Base-by-base conservation (phyloP, 2,329 filamentous ascomycete species). In the Orbilia brochopaga region DNA sequence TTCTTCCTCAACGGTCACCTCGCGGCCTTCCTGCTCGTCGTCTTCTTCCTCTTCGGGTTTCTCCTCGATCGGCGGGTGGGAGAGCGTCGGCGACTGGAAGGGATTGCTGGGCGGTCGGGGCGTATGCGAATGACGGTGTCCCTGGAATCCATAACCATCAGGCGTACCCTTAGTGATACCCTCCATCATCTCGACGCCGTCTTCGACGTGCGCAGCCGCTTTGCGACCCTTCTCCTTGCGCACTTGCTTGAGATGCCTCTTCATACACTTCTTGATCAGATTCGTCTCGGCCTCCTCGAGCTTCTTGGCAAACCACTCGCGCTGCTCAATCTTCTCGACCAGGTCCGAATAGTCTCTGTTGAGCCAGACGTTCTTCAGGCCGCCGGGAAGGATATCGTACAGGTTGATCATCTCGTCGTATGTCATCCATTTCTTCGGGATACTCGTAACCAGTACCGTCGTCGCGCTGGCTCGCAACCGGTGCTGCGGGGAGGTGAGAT, bases 351-450 rank as follows among this genome's bases (percentile, higher is more conserved):
- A 88, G 78, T 99, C 90, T 73, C 93, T 86, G 69, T 97, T 99
- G 76, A 99, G 88, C 92, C 93, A 99, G 52, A 99, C 90, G 75
- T 97, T 97, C 69, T 91, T 87, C 77, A 99, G 89, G 30, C 94
- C 94, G 19, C 94, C 94, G 0, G 94, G 94, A 76, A 97, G 97
- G 0, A 97, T 92, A 78, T 99, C 94, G 77, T 95, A 99, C 0
- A 99, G 83, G 0, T 89, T 89, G 66, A 87, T 85, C 2, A 99
- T 83, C 0, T 91, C 90, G 50, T 96, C 88, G 54, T 91, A 85
- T 1, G 86, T 91, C 6, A 96, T 86, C 94, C 94, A 99, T 77
- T 95, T 96, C 44, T 85, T 82, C 0, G 94, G 94, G 57, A 99
- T 96, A 10, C 89, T 89, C 74, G 89, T 94, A 58, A 99, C 92